phyloP scores from a whole-genome alignment of 495 filamentous ascomycete genomes.

The Trichocladium uniseriatum region DNA sequence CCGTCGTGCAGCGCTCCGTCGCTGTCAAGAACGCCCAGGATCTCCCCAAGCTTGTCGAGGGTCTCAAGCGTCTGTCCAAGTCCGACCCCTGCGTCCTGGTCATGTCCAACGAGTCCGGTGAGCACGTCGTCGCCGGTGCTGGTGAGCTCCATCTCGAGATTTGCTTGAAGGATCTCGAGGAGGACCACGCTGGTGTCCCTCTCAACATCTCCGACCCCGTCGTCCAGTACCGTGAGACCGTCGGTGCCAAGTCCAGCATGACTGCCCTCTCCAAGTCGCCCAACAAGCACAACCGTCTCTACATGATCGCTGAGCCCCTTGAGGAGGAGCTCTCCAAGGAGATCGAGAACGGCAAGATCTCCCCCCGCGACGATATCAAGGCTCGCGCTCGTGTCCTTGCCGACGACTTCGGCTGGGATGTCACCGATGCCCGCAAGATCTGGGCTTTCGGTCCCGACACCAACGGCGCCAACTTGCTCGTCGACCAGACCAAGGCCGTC shows the following conservation, averaged over 20 bases:
- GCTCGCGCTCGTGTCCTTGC: constrained; percentile 91
- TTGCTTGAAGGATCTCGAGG: constrained; percentile 99
- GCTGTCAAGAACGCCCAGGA: constrained; percentile 99
- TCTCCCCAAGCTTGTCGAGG: constrained; percentile 98
- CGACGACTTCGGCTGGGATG: constrained; percentile 98
- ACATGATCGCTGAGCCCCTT: constrained; percentile 82
- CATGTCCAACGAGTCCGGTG: constrained; percentile 78
- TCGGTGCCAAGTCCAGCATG: constrained; percentile 70
- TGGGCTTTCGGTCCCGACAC: constrained; percentile 99
- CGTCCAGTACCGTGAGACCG: constrained; percentile 96
- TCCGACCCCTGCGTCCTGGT: constrained; percentile 97
- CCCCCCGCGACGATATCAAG: constrained; percentile 98
- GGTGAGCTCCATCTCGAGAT: constrained; percentile 99
- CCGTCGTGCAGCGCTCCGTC: constrained; percentile 96
- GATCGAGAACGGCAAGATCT: constrained; percentile 89
- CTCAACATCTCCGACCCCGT: constrained; percentile 95
- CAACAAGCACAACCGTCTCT: constrained; percentile 99
- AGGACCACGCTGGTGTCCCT: constrained; percentile 97
- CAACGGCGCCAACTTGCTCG: constrained; percentile 92
- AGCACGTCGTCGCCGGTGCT: constrained; percentile 98
- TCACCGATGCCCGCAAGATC: constrained; percentile 99
- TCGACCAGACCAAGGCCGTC: constrained; percentile 99
- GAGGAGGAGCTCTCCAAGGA: constrained; percentile 81
- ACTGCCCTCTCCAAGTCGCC: constrained; percentile 98
- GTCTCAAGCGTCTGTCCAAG: constrained; percentile 99